Evolutionary conservation across 768 basidiomycete species (phyloP).

Genomic region (Peribolospora baueri): DNA sequence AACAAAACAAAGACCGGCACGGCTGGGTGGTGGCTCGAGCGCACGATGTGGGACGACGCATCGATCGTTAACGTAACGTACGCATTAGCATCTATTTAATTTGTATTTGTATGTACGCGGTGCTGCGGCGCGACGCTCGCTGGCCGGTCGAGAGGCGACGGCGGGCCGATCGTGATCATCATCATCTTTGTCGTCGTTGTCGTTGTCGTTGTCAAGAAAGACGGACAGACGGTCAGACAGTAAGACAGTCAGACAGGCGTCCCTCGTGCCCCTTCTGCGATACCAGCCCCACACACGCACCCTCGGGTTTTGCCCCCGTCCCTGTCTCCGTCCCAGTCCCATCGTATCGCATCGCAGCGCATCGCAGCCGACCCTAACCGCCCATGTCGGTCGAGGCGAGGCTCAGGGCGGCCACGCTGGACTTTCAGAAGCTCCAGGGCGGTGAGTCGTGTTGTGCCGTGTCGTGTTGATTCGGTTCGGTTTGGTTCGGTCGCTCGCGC

Average conservation of each 20-base stretch:
- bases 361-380: background rate
- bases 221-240: no score
- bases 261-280: background rate
- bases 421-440: constrained; percentile 56
- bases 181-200: background rate
- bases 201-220: background rate
- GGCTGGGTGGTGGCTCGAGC: background rate
- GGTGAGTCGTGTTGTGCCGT: constrained; percentile 15
- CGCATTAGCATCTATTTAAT: background rate
- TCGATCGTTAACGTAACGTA: no score
- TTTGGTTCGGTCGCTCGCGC: background rate
- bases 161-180: background rate
- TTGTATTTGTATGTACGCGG: background rate
- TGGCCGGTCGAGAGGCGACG: background rate
- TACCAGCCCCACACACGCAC: background rate
- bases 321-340: background rate
- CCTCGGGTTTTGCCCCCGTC: background rate
- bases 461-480: no score
- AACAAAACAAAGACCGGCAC: background rate
- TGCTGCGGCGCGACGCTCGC: background rate
- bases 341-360: background rate
- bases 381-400: constrained; percentile 1
- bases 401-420: constrained; percentile 41
- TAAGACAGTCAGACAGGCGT: no score
- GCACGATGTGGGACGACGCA: background rate